Evolutionary conservation across 2,329 filamentous ascomycete species (phyloP).

Genomic region (Triangularia verruculosa): DNA sequence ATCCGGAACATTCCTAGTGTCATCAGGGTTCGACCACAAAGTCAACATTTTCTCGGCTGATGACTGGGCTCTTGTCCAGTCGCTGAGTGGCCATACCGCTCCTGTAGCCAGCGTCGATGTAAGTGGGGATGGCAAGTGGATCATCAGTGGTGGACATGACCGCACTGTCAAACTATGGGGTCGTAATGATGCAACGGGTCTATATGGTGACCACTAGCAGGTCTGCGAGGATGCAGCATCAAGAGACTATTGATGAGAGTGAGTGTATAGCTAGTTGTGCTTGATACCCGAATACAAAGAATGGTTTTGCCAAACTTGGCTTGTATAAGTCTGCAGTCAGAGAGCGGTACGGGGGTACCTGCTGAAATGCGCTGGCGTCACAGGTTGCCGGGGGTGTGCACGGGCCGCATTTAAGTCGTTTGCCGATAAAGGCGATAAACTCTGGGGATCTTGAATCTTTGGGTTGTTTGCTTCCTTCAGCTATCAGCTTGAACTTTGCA

Average conservation of each 20-base stretch:
- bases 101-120: conserved; percentile 91
- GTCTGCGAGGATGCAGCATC: too few species aligned
- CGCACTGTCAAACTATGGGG: conserved; percentile 96
- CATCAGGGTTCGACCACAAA: conserved; percentile 87
- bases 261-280: background rate
- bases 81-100: conserved; percentile 83
- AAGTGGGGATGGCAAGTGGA: conserved; percentile 82
- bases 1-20: conserved; percentile 87
- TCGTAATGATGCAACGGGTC: conserved; percentile 59
- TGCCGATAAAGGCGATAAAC: conserved; percentile 18
- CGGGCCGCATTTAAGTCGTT: conserved; percentile 9
- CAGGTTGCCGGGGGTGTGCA: conserved; percentile 2
- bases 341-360: too few species aligned
- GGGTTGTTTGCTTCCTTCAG: background rate
- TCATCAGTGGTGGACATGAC: conserved; percentile 91
- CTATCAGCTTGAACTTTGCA: background rate
- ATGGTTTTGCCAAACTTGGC: background rate
- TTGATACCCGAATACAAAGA: background rate
- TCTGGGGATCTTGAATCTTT: background rate
- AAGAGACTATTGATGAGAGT: background rate
- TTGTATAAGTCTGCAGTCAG: background rate
- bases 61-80: conserved; percentile 89
- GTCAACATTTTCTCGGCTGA: conserved; percentile 96
- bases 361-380: background rate
- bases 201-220: conserved; percentile 25